Evolutionary conservation across 148 eudicot genomes (phyloP).

Genomic region (Talinum fruticosum): DNA sequence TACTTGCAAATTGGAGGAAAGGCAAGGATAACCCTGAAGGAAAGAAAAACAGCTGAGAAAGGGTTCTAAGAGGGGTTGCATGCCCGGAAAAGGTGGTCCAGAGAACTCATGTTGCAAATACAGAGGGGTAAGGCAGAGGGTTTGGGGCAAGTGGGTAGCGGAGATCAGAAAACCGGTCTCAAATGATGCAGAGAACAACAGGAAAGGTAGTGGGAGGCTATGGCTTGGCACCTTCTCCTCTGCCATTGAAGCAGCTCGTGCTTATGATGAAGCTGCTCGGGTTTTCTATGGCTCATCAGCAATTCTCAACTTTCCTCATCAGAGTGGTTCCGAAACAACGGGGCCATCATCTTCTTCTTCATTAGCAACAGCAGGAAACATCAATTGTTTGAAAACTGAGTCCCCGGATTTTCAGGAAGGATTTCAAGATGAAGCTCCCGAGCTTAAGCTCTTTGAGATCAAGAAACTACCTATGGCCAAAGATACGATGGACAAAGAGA

Average conservation of each 20-base stretch:
- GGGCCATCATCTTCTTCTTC: slow-evolving; percentile 2
- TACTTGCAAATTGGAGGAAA: slow-evolving; percentile 13
- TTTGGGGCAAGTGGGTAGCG: slow-evolving; percentile 28
- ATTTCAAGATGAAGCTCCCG: background rate
- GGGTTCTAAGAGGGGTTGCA: slow-evolving; percentile 25
- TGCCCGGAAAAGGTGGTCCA: slow-evolving; percentile 31
- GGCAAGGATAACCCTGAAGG: background rate
- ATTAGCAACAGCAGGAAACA: background rate
- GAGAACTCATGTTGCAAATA: slow-evolving; percentile 23
- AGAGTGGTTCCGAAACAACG: background rate
- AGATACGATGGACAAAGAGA: background rate
- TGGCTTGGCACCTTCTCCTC: slow-evolving; percentile 28
- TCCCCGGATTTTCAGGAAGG: background rate
- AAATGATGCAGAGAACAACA: background rate
- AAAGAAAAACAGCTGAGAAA: slow-evolving; percentile 2
- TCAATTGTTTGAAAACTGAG: background rate
- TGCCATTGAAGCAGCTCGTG: slow-evolving; percentile 25
- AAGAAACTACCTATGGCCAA: background rate
- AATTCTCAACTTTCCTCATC: slow-evolving; percentile 26
- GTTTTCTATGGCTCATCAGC: slow-evolving; percentile 21
- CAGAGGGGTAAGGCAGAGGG: slow-evolving; percentile 31
- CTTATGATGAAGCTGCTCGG: slow-evolving; percentile 29
- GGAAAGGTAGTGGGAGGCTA: background rate
- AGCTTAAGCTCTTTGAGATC: background rate
- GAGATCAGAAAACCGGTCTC: slow-evolving; percentile 21